These are phyloP conservation scores for Petunia hybrid DNA, from an alignment of 305 asterid genomes.

Conservation along the genomic window DNA sequence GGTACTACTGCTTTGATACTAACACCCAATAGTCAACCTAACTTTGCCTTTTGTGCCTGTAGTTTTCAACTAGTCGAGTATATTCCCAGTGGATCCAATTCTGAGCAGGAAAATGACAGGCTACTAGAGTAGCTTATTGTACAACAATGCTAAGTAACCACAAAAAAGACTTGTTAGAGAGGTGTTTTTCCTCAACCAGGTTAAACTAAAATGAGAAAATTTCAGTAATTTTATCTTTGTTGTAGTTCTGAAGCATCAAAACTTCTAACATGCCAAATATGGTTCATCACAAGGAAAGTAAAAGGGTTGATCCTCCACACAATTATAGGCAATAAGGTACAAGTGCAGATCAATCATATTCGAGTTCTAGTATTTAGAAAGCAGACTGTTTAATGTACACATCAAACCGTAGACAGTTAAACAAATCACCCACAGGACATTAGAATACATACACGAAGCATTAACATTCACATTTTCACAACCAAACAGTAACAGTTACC, in stretches of 20 bases:
- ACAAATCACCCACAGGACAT: conserved; percentile 35
- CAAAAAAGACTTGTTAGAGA: conserved; percentile 39
- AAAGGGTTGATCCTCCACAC: conserved; percentile 24
- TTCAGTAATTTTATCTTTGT: not conserved
- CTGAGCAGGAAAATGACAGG: not conserved
- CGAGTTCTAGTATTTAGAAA: conserved; percentile 31
- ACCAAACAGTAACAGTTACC: conserved; percentile 24
- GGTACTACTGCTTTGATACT: not conserved
- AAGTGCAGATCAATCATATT: conserved; percentile 27
- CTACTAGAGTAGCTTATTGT: not conserved
- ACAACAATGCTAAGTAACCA: not conserved
- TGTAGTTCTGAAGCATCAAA: conserved; percentile 36
- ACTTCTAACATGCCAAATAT: conserved; percentile 6
- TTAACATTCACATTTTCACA: conserved; percentile 41
- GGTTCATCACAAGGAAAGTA: conserved; percentile 31
- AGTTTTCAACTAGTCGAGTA: conserved; percentile 32
- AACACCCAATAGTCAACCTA: not conserved
- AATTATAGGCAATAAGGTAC: conserved; percentile 6
- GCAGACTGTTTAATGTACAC: conserved; percentile 39
- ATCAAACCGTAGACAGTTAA: conserved; percentile 34
- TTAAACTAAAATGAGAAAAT: conserved; percentile 15
- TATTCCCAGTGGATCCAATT: conserved; percentile 45
- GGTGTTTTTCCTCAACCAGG: not conserved
- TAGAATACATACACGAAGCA: conserved; percentile 39
- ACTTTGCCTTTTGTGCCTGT: conserved; percentile 31